A percentile compares a stretch with the other conserved stretches of the same genome.
These are phyloP conservation scores for Salvia miltiorrhiza DNA, from an alignment of 257 asterid species.

Conservation along the genomic window DNA sequence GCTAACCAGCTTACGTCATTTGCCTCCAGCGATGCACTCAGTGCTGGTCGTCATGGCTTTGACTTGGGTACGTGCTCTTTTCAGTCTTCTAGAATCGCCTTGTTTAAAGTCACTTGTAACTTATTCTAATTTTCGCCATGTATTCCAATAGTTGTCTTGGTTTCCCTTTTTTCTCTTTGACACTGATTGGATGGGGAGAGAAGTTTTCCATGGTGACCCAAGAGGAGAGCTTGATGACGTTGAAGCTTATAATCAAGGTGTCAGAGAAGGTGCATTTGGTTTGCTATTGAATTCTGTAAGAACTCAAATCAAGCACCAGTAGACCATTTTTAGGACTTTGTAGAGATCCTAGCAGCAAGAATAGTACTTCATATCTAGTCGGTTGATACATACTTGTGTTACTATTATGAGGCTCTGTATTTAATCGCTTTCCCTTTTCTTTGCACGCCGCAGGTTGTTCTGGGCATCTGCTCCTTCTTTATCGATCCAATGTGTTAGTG, in stretches of 20 bases:
- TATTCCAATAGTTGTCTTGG: constrained; percentile 78
- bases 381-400: neutral
- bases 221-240: constrained; percentile 68
- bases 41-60: constrained; percentile 97
- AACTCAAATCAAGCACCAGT: constrained; percentile 53
- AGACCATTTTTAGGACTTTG: constrained; percentile 22
- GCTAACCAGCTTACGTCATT: constrained; percentile 90
- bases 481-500: constrained; percentile 84
- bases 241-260: constrained; percentile 88
- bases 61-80: constrained; percentile 75
- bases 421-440: neutral
- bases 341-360: constrained; percentile 20
- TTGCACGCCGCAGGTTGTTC: constrained; percentile 62
- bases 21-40: constrained; percentile 96
- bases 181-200: constrained; percentile 99
- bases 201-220: constrained; percentile 96
- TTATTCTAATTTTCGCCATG: constrained; percentile 13
- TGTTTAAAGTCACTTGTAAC: neutral
- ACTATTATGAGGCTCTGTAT: neutral
- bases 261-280: constrained; percentile 99
- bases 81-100: neutral
- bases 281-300: constrained; percentile 99
- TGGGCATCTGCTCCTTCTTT: constrained; percentile 79
- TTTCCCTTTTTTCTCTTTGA: constrained; percentile 97
- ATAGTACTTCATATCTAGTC: constrained; percentile 11